These are phyloP conservation scores for Obba rivulosa DNA, from an alignment of 768 basidiomycete genomes.

Conservation along the genomic window DNA sequence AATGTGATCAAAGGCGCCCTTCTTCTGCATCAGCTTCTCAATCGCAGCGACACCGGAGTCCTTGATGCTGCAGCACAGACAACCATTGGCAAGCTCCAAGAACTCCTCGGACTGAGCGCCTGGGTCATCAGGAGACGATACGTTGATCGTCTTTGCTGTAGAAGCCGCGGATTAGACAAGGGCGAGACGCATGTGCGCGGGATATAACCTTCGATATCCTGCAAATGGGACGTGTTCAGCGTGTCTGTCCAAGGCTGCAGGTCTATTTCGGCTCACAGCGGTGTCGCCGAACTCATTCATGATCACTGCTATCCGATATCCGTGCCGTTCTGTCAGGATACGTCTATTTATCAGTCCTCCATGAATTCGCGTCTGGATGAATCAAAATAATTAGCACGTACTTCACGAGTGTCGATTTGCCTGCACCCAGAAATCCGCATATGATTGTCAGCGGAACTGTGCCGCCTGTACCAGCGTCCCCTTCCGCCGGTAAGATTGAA, in stretches of 20 bases:
- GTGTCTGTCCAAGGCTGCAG: slow-evolving; percentile 7
- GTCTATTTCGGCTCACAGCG: slow-evolving; percentile 48
- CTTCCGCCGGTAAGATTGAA: neutral
- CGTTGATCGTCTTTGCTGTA: slow-evolving; percentile 80
- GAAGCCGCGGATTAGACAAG: neutral
- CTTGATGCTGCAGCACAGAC: slow-evolving; percentile 97
- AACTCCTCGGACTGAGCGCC: slow-evolving; percentile 73
- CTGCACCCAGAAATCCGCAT: slow-evolving; percentile 91
- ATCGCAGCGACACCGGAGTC: slow-evolving; percentile 92
- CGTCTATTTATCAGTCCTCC: slow-evolving; percentile 41
- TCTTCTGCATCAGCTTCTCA: slow-evolving; percentile 82
- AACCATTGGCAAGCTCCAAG: slow-evolving; percentile 92
- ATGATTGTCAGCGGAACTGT: slow-evolving; percentile 88
- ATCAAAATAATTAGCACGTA: slow-evolving; percentile 26
- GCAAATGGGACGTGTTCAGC: slow-evolving; percentile 13
- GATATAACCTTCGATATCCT: slow-evolving; percentile 76
- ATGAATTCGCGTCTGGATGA: neutral
- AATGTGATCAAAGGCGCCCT: slow-evolving; percentile 92
- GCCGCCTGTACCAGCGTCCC: slow-evolving; percentile 4
- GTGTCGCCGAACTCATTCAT: slow-evolving; percentile 99
- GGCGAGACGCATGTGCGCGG: neutral
- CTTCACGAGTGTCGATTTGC: slow-evolving; percentile 91
- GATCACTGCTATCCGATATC: slow-evolving; percentile 94
- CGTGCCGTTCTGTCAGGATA: slow-evolving; percentile 89
- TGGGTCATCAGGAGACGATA: slow-evolving; percentile 63